These are phyloP conservation scores for Sclerotinia subarctica DNA, from an alignment of 2,329 filamentous ascomycete genomes.

Conservation along the genomic window DNA sequence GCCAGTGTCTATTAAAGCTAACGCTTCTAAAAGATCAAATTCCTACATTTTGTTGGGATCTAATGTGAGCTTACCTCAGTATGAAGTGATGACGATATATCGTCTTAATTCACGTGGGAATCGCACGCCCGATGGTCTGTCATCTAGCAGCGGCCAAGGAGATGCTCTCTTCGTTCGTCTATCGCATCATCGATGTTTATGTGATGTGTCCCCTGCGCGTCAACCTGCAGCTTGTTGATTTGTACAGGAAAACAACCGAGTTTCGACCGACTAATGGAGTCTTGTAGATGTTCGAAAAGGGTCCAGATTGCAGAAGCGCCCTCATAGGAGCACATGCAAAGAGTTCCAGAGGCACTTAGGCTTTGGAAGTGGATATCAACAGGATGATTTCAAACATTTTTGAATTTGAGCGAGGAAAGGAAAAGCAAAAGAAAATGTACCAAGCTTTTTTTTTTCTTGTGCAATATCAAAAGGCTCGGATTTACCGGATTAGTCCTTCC, in stretches of 20 bases:
- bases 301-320: conserved; percentile 16
- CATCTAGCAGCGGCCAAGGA: conserved; percentile 3
- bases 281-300: conserved; percentile 4
- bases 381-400: neutral
- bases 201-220: conserved; percentile 15
- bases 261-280: conserved; percentile 10
- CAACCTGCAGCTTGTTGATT: neutral
- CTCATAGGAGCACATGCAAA: neutral
- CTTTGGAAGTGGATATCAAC: conserved; percentile 17
- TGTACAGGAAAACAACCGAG: conserved; percentile 4
- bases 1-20: neutral
- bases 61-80: neutral
- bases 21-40: neutral
- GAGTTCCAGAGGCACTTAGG: conserved; percentile 7
- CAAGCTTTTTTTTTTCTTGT: neutral
- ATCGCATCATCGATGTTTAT: neutral
- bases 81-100: neutral
- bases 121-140: conserved; percentile 1
- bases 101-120: neutral
- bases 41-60: neutral
- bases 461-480: conserved; percentile 14
- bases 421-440: neutral
- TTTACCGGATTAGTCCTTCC: conserved; percentile 14
- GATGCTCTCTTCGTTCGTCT: neutral
- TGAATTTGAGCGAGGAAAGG: neutral